Percentiles rank a stretch among this genome's conserved stretches.
Conservation (phyloP, 441 rosid species). For the Viola pubescens region DNA sequence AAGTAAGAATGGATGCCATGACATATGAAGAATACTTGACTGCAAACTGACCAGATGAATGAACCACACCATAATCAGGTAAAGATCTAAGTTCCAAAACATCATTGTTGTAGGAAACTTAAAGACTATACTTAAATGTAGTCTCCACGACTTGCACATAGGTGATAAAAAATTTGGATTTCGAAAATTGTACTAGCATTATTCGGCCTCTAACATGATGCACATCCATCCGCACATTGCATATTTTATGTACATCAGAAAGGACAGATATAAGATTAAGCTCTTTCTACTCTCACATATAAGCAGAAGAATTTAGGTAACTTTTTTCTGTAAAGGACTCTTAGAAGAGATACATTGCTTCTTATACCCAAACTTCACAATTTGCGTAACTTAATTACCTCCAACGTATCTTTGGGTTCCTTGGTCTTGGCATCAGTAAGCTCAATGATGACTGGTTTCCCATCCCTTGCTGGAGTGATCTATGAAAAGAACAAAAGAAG, state of each 20-base stretch:
- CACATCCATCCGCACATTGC: neutral
- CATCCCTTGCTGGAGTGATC: conserved; percentile 94
- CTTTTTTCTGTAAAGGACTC: neutral
- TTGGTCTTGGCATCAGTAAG: conserved; percentile 96
- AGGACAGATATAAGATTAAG: neutral
- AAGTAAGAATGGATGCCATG: neutral
- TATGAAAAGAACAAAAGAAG: conserved; percentile 20
- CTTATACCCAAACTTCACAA: conserved; percentile 1
- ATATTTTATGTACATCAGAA: no score
- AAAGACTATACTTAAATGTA: no score
- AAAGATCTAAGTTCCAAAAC: no score
- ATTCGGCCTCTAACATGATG: neutral
- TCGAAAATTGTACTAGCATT: no score
- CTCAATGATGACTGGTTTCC: conserved; percentile 89
- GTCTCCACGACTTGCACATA: no score
- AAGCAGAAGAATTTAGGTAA: neutral
- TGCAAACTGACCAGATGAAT: no score
- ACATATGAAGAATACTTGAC: no score
- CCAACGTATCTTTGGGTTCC: conserved; percentile 73
- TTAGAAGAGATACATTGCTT: neutral
- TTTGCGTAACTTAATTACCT: conserved; percentile 41
- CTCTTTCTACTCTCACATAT: neutral
- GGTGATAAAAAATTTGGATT: neutral
- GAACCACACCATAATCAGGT: no score
- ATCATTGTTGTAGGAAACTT: no score